These are phyloP conservation scores for Fusarium avenaceum DNA, from an alignment of 2,329 filamentous ascomycete genomes.

Conservation along the genomic window DNA sequence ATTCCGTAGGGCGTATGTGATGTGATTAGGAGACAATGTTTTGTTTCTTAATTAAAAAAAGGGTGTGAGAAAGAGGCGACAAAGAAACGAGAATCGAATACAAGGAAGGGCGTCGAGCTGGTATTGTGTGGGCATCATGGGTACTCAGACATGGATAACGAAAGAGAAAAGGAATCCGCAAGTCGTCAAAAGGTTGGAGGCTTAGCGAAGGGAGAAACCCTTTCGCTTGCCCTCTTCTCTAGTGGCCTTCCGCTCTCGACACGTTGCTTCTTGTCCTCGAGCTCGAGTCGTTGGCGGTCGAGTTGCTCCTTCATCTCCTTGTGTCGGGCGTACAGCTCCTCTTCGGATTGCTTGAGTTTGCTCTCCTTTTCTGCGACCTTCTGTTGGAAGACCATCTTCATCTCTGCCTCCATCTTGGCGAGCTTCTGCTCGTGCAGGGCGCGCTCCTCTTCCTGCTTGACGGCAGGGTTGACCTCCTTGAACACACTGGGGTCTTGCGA, in stretches of 20 bases:
- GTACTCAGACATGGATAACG: conserved; percentile 69
- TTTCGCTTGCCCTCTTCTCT: conserved; percentile 98
- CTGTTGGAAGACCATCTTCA: conserved; percentile 99
- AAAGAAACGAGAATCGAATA: conserved; percentile 60
- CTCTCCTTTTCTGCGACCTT: conserved; percentile 99
- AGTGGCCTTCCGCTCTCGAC: conserved; percentile 95
- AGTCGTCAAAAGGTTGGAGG: conserved; percentile 41
- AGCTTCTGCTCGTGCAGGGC: conserved; percentile 99
- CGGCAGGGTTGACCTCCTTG: conserved; percentile 99
- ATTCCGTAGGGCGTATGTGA: conserved; percentile 52
- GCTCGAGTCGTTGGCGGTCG: conserved; percentile 91
- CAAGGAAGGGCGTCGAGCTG: conserved; percentile 68
- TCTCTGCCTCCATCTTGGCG: conserved; percentile 99
- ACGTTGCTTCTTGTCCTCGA: conserved; percentile 98
- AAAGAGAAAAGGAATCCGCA: conserved; percentile 48
- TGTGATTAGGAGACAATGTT: conserved; percentile 53
- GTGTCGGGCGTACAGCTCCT: conserved; percentile 97
- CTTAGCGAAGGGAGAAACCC: conserved; percentile 97
- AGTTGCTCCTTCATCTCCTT: conserved; percentile 99
- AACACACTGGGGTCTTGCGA: conserved; percentile 99
- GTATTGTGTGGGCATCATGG: conserved; percentile 72
- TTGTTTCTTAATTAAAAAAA: conserved; percentile 57
- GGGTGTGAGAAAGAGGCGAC: conserved; percentile 54
- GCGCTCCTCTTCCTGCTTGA: conserved; percentile 99
- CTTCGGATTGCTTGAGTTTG: conserved; percentile 99